Conservation (phyloP, 192 early-diverging fungal species). For the Umbelopsis isabellina region DNA sequence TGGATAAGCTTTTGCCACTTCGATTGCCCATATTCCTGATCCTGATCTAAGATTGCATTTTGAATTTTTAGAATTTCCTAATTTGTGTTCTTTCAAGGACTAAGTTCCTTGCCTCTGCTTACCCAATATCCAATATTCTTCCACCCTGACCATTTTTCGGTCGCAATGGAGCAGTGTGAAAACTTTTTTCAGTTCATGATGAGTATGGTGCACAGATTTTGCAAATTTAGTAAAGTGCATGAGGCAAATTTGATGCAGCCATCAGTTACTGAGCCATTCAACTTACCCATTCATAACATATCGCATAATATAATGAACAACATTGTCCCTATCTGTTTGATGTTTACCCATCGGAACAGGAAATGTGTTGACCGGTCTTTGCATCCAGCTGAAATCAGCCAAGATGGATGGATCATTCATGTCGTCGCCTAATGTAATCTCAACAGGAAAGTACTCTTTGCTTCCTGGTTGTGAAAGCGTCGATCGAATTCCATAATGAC, state of each 20-base stretch:
- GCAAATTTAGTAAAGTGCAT: no score
- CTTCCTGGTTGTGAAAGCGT: neutral
- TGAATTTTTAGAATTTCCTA: no score
- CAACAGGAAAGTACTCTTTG: constrained; percentile 7
- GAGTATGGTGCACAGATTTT: no score
- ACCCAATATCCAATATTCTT: constrained; percentile 12
- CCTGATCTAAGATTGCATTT: neutral
- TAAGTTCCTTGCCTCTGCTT: neutral
- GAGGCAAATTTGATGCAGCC: no score
- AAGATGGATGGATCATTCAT: neutral
- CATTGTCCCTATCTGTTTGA: neutral
- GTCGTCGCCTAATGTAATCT: neutral
- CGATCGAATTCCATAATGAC: neutral
- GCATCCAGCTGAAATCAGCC: constrained; percentile 14
- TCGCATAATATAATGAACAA: constrained; percentile 14
- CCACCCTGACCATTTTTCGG: neutral
- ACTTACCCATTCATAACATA: constrained; percentile 17
- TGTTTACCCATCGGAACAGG: neutral
- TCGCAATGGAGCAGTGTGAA: constrained; percentile 7
- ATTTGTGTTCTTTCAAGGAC: no score
- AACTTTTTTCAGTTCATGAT: neutral
- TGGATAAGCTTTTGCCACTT: constrained; percentile 29
- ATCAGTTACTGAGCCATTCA: neutral
- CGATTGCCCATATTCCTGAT: constrained; percentile 36
- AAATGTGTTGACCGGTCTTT: neutral